Evolutionary conservation across 352 stramenopile genomes (phyloP), one percentile per base, ranked within the genome.

Genomic region (Pythium guiyangense): DNA sequence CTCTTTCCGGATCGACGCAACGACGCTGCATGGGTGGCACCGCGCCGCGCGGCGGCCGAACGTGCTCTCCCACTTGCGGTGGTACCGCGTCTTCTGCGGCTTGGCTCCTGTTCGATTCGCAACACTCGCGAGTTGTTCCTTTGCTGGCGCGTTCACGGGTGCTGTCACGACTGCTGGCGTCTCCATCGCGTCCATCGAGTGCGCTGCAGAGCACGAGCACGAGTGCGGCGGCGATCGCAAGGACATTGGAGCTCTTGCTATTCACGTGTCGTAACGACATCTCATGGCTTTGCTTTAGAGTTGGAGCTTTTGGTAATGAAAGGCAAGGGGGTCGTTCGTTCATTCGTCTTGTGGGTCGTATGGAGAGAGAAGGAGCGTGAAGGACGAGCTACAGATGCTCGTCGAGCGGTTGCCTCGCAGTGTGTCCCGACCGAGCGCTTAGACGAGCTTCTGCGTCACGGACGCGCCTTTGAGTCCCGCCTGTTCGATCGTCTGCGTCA

Each of bases 361-460:
- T n/a, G n/a, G n/a, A n/a, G n/a, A n/a, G n/a, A n/a, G n/a, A n/a
- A n/a, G n/a, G n/a, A n/a, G n/a, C n/a, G n/a, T n/a, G n/a, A n/a
- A n/a, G n/a, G n/a, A n/a, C n/a, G n/a, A n/a, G n/a, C n/a, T n/a
- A n/a, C n/a, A n/a, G n/a, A n/a, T n/a, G n/a, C n/a, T n/a, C n/a
- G n/a, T n/a, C n/a, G n/a, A n/a, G n/a, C n/a, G n/a, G n/a, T n/a
- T n/a, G n/a, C n/a, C n/a, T n/a, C n/a, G n/a, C n/a, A n/a, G n/a
- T n/a, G n/a, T n/a, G n/a, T n/a, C n/a, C n/a, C 29, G 29, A 34
- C 8, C 8, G 29, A 34, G 31, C 31, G 31, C 31, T 62, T 87
- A 94, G 46, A 84, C 86, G 63, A 96, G 79, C 69, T 98, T 97
- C 67, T 98, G 79, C 15, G 88, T 96, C 52, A 98, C 73, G 49